A percentile compares a stretch with the other conserved stretches of the same genome.
These are phyloP conservation scores for Parastagonospora avenae DNA, from an alignment of 2,329 filamentous ascomycete genomes.

Conservation along the genomic window DNA sequence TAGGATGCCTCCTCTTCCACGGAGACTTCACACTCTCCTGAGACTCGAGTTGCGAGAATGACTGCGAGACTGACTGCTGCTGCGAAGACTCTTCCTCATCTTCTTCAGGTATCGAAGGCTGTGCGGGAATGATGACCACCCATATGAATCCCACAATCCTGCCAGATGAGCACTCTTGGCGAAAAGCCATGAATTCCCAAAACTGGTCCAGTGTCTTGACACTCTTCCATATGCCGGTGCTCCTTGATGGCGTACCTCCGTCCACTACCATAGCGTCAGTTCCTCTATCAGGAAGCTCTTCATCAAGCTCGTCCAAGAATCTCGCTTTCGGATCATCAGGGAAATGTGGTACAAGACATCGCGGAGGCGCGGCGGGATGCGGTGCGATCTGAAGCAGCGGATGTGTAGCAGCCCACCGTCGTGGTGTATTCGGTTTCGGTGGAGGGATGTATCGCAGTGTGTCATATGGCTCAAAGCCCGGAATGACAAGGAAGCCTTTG, in stretches of 20 bases:
- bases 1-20: conserved; percentile 19
- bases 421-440: conserved; percentile 45
- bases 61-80: conserved; percentile 20
- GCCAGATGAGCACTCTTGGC: conserved; percentile 94
- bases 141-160: conserved; percentile 93
- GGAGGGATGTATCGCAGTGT: conserved; percentile 77
- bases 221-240: conserved; percentile 78
- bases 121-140: conserved; percentile 77
- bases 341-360: conserved; percentile 86
- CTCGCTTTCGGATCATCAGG: conserved; percentile 95
- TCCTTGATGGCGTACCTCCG: conserved; percentile 52
- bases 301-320: conserved; percentile 86
- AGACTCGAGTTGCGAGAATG: conserved; percentile 20
- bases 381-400: conserved; percentile 76
- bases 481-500: conserved; percentile 85
- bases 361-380: conserved; percentile 70
- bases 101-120: conserved; percentile 40
- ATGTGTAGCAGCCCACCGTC: conserved; percentile 64
- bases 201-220: conserved; percentile 87
- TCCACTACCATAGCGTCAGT: conserved; percentile 39
- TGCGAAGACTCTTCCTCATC: conserved; percentile 36
- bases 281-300: conserved; percentile 68
- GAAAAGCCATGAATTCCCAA: conserved; percentile 97
- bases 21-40: conserved; percentile 21
- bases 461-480: conserved; percentile 82